Percentiles rank a stretch among this genome's conserved stretches.
These are phyloP conservation scores for Plicaturopsis crispa DNA, from an alignment of 768 basidiomycete species.

Conservation along the genomic window DNA sequence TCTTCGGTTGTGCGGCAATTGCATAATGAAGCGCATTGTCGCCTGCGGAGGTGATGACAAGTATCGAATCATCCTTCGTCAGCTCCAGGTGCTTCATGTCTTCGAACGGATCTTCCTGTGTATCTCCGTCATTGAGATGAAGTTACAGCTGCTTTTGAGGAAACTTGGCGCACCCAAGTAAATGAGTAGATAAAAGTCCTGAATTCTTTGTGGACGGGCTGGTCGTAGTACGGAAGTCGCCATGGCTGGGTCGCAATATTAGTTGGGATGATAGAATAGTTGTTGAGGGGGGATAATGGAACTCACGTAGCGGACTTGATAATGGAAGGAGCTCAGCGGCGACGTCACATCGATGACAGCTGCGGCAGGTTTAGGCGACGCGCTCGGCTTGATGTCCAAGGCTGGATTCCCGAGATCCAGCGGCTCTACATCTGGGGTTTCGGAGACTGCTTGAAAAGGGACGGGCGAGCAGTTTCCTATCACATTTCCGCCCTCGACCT, in stretches of 20 bases:
- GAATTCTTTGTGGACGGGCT: conserved; percentile 61
- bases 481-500: conserved; percentile 54
- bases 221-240: conserved; percentile 67
- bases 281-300: background rate
- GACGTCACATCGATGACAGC: conserved; percentile 41
- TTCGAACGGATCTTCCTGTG: conserved; percentile 64
- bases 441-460: conserved; percentile 24
- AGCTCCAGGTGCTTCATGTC: conserved; percentile 62
- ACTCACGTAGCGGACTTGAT: conserved; percentile 42
- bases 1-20: conserved; percentile 49
- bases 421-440: conserved; percentile 23
- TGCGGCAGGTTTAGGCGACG: conserved; percentile 10
- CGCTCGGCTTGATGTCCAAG: conserved; percentile 14
- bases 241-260: conserved; percentile 33
- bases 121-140: too few relatives aligned
- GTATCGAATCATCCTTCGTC: conserved; percentile 52
- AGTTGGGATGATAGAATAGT: conserved; percentile 6
- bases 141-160: too few relatives aligned
- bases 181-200: conserved; percentile 59
- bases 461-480: conserved; percentile 41
- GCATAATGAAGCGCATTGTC: conserved; percentile 81
- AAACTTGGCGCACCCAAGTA: conserved; percentile 49
- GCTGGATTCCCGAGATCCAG: conserved; percentile 34
- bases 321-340: conserved; percentile 57
- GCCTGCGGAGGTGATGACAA: conserved; percentile 72